Conservation (phyloP, 805 yeast genomes). For the Candida corydali region DNA sequence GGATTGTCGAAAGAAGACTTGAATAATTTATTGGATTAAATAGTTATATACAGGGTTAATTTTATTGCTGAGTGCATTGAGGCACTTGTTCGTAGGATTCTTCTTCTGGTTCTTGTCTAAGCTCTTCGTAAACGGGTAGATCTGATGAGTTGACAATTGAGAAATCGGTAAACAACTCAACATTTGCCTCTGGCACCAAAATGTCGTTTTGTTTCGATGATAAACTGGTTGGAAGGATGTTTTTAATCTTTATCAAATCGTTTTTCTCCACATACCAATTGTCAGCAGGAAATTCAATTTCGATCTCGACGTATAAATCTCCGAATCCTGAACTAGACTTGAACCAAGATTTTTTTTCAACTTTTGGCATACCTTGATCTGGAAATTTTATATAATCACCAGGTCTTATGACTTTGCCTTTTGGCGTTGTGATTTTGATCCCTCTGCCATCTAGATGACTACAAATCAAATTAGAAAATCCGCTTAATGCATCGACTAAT, state of each 20-base stretch:
- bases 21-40: constrained; percentile 30
- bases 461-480: constrained; percentile 62
- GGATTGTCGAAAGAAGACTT: constrained; percentile 34
- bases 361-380: constrained; percentile 82
- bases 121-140: constrained; percentile 29
- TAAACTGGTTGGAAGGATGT: constrained; percentile 47
- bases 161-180: constrained; percentile 35
- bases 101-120: constrained; percentile 8
- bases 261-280: constrained; percentile 77
- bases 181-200: constrained; percentile 32
- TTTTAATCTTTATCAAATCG: constrained; percentile 53
- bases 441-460: constrained; percentile 80
- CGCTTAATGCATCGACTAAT: constrained; percentile 79
- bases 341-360: constrained; percentile 26
- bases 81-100: constrained; percentile 13
- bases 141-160: constrained; percentile 22
- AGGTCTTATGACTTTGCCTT: constrained; percentile 80
- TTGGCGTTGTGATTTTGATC: constrained; percentile 58
- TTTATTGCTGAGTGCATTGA: constrained; percentile 31
- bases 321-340: constrained; percentile 42
- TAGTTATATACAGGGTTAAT: constrained; percentile 8
- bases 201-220: constrained; percentile 13
- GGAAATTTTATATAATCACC: constrained; percentile 60
- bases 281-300: constrained; percentile 78
- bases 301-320: constrained; percentile 65